Base-by-base conservation (phyloP, 192 early-diverging fungal species). In the Coemansia sp. region DNA sequence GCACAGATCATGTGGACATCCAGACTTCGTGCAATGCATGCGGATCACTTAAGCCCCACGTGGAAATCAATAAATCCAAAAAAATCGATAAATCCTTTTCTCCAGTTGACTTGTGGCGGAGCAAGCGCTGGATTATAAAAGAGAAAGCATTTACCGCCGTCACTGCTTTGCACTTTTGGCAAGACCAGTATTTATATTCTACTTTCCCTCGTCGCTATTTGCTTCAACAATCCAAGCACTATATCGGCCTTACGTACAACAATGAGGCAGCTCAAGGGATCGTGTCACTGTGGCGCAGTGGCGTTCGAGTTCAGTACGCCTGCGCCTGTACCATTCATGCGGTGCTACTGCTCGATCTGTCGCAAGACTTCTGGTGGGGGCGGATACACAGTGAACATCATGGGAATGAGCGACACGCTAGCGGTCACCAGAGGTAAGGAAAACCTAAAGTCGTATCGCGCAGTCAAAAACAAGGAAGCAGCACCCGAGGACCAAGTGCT, bases 291-390 rank as follows among this genome's bases (percentile, higher is more conserved):
- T 61, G 86, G 77, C 42, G 83, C 79, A 30, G 74, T 86, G 7
- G 62, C 64, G 30, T 89, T 87, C 56, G 80, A 66, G 61, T 83
- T 86, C 15, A 64, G 62, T 2, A 82, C 77, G 49, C 35, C 76
- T 21, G 82, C 85, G 23, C 83, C 86, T 0, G 82, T 83, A 5
- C 87, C 87, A 3, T 86, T 80, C 57, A 81, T 83, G 79, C 72
- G 69, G 7, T 89, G 87, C 66, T 85, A 79, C 51, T 89, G 87
- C 69, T 84, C 84, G 15, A 89, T 89, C 57, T 89, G 87, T 64
- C 86, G 87, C 67, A 87, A 87, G 68, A 78, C 81, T 25, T 68
- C 85, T 30, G 86, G 87, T 45, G 86, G 86, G 34, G 84, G 85
- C 55, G 87, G 86, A 26, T 84, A 77, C 69, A 40, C 62, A 6